Conservation (phyloP, 768 basidiomycete genomes). For the Pisolithus albus region DNA sequence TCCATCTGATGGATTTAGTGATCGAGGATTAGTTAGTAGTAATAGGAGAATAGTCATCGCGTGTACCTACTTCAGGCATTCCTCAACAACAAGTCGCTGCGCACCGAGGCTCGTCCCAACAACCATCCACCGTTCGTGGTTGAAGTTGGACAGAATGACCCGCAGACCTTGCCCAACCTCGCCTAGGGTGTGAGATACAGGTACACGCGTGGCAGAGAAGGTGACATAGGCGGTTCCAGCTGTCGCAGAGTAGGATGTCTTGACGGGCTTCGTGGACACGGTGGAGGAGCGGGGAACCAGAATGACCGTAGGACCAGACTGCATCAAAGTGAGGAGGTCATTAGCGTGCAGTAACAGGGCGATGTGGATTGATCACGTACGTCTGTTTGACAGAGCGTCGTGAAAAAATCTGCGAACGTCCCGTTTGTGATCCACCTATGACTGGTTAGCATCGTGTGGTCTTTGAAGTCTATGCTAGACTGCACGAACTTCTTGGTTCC, state of each 20-base stretch:
- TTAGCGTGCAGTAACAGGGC: not conserved
- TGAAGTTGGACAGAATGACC: slow-evolving; percentile 80
- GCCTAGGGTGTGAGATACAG: slow-evolving; percentile 83
- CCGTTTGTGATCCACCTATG: slow-evolving; percentile 88
- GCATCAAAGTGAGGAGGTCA: not conserved
- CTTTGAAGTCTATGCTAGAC: not conserved
- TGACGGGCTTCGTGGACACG: slow-evolving; percentile 82
- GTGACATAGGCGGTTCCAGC: slow-evolving; percentile 88
- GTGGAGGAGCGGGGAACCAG: slow-evolving; percentile 65
- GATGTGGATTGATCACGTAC: slow-evolving; percentile 26
- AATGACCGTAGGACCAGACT: slow-evolving; percentile 72
- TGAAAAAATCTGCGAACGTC: slow-evolving; percentile 79
- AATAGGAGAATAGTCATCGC: not conserved
- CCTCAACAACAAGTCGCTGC: slow-evolving; percentile 80
- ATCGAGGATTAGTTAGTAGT: slow-evolving; percentile 4
- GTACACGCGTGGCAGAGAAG: slow-evolving; percentile 78
- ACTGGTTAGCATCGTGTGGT: not conserved
- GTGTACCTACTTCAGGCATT: slow-evolving; percentile 67
- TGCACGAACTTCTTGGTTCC: slow-evolving; percentile 81
- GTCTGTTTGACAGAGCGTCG: slow-evolving; percentile 68
- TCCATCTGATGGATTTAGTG: slow-evolving; percentile 53
- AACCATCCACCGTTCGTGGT: slow-evolving; percentile 90
- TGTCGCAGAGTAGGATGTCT: slow-evolving; percentile 85
- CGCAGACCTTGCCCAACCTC: slow-evolving; percentile 77
- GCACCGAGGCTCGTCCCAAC: slow-evolving; percentile 61